These are phyloP conservation scores for Talaromyces islandicus DNA, from an alignment of 2,329 filamentous ascomycete species.

Conservation along the genomic window DNA sequence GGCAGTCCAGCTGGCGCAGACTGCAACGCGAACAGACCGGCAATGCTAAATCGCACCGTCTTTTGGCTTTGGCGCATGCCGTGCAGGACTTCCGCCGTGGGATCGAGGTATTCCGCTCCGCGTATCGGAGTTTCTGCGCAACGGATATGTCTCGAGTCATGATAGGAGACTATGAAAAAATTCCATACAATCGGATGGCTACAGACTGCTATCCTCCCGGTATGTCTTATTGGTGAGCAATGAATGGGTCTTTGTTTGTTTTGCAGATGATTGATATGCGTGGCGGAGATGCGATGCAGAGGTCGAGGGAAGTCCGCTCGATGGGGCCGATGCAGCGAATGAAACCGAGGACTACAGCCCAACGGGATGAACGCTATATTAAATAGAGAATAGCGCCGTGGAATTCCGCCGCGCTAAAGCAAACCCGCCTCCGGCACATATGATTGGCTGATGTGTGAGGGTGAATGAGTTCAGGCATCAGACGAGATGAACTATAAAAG, in stretches of 20 bases:
- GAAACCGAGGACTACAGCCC: background rate
- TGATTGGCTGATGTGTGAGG: background rate
- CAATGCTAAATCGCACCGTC: slow-evolving; percentile 49
- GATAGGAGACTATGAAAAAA: background rate
- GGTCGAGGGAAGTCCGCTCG: background rate
- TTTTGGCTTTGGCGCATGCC: slow-evolving; percentile 52
- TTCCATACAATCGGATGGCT: no score
- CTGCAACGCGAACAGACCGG: slow-evolving; percentile 51
- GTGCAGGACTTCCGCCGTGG: slow-evolving; percentile 50
- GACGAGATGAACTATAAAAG: background rate
- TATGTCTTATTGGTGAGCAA: background rate
- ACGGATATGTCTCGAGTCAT: slow-evolving; percentile 1
- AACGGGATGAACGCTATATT: background rate
- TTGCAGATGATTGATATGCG: background rate
- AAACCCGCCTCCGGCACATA: background rate
- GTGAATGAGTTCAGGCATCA: background rate
- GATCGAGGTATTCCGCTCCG: slow-evolving; percentile 41
- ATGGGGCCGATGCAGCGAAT: background rate
- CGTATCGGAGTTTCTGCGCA: slow-evolving; percentile 2
- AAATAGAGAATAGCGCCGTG: background rate
- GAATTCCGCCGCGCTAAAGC: slow-evolving; percentile 7
- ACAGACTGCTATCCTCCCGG: no score
- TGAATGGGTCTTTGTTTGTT: background rate
- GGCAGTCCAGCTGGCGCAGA: slow-evolving; percentile 43
- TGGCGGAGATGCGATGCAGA: background rate